Percentiles rank a stretch among this genome's conserved stretches.
Evolutionary conservation across 768 basidiomycete genomes (phyloP).

Genomic region (Fomitopsis pulvina): DNA sequence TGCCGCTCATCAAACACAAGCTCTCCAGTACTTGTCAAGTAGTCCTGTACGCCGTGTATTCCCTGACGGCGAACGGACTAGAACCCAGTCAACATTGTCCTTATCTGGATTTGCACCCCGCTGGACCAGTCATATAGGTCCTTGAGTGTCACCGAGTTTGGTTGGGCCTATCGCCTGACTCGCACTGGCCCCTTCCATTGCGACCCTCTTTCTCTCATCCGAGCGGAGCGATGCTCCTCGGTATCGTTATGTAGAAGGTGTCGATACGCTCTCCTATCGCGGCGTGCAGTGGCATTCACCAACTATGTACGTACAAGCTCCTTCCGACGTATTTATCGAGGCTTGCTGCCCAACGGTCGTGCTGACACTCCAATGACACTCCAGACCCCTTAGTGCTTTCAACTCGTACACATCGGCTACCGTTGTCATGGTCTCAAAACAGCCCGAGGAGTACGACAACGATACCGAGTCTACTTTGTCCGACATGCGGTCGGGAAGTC

Average conservation of each 20-base stretch:
- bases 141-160: neutral
- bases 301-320: conserved; percentile 2
- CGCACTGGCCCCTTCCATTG: neutral
- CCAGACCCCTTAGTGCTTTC: neutral
- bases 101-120: too few species aligned
- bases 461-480: conserved; percentile 6
- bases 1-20: too few species aligned
- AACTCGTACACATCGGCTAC: neutral
- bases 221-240: neutral
- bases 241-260: neutral
- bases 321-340: neutral
- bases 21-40: too few species aligned
- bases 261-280: neutral
- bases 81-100: too few species aligned
- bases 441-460: neutral
- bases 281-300: neutral
- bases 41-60: neutral
- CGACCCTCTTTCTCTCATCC: conserved; percentile 1
- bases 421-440: neutral
- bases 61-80: too few species aligned
- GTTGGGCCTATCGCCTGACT: neutral
- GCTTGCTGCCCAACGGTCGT: neutral
- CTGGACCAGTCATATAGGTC: too few species aligned
- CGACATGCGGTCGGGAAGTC: conserved; percentile 15
- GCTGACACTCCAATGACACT: neutral